These are phyloP conservation scores for Yarrowia sp. DNA, from an alignment of 805 yeast species.

Conservation along the genomic window DNA sequence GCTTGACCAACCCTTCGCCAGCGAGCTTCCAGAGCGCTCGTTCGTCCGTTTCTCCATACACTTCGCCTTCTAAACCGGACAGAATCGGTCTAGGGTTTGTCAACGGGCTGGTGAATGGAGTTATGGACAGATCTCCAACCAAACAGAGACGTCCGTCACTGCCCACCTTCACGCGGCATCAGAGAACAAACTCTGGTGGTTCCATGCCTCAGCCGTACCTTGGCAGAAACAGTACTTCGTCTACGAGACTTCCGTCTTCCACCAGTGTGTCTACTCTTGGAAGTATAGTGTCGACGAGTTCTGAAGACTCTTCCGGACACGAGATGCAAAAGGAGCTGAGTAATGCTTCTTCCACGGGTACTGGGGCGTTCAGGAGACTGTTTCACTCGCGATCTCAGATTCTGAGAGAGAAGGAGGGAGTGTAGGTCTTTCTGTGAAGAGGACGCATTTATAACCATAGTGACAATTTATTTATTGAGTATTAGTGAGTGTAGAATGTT, in stretches of 20 bases:
- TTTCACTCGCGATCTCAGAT: slow-evolving; percentile 31
- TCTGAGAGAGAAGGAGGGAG: slow-evolving; percentile 17
- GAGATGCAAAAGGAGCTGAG: slow-evolving; percentile 28
- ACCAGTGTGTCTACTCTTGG: slow-evolving; percentile 15
- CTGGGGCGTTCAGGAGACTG: slow-evolving; percentile 20
- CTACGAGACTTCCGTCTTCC: slow-evolving; percentile 9
- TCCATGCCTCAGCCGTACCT: slow-evolving; percentile 29
- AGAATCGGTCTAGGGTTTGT: slow-evolving; percentile 20
- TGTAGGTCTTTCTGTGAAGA: background rate
- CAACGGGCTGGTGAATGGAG: slow-evolving; percentile 20
- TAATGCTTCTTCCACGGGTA: background rate
- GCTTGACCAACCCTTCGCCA: slow-evolving; percentile 10
- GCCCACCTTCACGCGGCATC: slow-evolving; percentile 23
- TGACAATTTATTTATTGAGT: slow-evolving; percentile 22
- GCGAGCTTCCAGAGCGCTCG: slow-evolving; percentile 9
- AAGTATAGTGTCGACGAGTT: slow-evolving; percentile 17
- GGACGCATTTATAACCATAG: background rate
- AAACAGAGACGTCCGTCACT: slow-evolving; percentile 22
- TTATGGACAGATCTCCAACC: slow-evolving; percentile 18
- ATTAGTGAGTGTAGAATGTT: background rate
- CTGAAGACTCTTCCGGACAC: slow-evolving; percentile 17
- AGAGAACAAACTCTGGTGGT: slow-evolving; percentile 22
- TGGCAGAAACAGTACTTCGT: slow-evolving; percentile 13
- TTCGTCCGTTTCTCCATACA: slow-evolving; percentile 22
- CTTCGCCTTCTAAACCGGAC: slow-evolving; percentile 32